These are phyloP conservation scores for Aspergillus vadensis DNA, from an alignment of 2,329 filamentous ascomycete species.

Conservation along the genomic window DNA sequence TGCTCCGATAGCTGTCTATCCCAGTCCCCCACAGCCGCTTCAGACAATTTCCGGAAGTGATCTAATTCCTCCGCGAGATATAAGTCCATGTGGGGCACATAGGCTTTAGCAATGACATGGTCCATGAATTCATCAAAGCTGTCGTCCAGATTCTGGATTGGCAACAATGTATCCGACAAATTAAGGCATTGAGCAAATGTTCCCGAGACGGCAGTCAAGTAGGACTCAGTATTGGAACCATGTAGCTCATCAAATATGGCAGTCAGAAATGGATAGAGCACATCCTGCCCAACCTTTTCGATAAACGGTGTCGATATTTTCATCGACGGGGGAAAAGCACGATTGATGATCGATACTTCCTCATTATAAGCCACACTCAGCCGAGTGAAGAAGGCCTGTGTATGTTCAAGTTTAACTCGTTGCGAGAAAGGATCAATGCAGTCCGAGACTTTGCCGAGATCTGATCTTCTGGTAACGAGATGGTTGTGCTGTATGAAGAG, in stretches of 20 bases:
- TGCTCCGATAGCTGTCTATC: conserved; percentile 90
- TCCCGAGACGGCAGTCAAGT: conserved; percentile 82
- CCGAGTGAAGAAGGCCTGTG: conserved; percentile 75
- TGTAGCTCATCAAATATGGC: conserved; percentile 86
- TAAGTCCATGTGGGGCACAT: conserved; percentile 89
- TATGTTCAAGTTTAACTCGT: conserved; percentile 76
- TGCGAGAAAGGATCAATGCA: conserved; percentile 72
- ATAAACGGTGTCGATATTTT: conserved; percentile 76
- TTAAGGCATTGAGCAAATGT: conserved; percentile 83
- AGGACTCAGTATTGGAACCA: conserved; percentile 70
- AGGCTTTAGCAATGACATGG: conserved; percentile 69
- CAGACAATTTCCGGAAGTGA: conserved; percentile 75
- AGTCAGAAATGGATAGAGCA: conserved; percentile 82
- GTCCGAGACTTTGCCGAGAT: conserved; percentile 74
- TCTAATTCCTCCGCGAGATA: conserved; percentile 92
- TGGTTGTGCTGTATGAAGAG: conserved; percentile 88
- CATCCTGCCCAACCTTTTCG: conserved; percentile 78
- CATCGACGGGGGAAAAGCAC: conserved; percentile 73
- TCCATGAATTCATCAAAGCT: conserved; percentile 67
- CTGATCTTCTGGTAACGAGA: conserved; percentile 71
- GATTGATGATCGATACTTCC: conserved; percentile 75
- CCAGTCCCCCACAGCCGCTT: conserved; percentile 78
- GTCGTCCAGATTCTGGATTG: conserved; percentile 61
- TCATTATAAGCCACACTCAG: conserved; percentile 78
- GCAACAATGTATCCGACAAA: conserved; percentile 70